Percentiles rank a stretch among this genome's conserved stretches.
Evolutionary conservation across 148 eudicot species (phyloP).

Genomic region (Rhododendron kiyosumense): DNA sequence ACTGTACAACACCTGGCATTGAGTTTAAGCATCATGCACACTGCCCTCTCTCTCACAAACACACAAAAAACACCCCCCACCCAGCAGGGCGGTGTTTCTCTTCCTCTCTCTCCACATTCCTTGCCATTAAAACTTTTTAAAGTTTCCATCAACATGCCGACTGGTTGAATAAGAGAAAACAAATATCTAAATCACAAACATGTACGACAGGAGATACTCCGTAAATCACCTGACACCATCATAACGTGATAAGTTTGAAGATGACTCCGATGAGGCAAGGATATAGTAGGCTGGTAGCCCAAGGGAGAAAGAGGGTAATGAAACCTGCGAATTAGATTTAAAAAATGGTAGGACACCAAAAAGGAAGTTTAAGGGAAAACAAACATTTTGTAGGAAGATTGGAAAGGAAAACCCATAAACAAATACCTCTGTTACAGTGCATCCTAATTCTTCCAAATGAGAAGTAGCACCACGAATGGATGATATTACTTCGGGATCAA

Average conservation of each 20-base stretch:
- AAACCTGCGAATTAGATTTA: constrained; percentile 45
- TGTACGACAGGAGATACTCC: neutral
- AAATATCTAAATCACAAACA: neutral
- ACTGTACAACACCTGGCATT: neutral
- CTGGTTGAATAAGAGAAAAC: neutral
- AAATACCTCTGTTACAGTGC: constrained; percentile 75
- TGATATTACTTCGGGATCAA: constrained; percentile 64
- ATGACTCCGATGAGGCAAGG: constrained; percentile 94
- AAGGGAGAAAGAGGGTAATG: constrained; percentile 88
- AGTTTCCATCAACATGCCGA: neutral
- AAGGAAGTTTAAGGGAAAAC: neutral
- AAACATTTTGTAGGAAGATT: neutral
- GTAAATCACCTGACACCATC: constrained; percentile 76
- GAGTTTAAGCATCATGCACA: neutral
- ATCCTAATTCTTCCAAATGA: constrained; percentile 88
- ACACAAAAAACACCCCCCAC: neutral
- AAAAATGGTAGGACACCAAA: neutral
- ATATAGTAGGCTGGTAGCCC: constrained; percentile 97
- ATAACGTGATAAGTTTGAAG: constrained; percentile 93
- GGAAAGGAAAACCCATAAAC: constrained; percentile 8
- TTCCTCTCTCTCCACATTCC: neutral
- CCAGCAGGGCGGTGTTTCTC: neutral
- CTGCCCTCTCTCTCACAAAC: neutral
- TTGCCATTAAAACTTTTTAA: neutral
- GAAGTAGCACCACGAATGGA: constrained; percentile 65